phyloP scores from a whole-genome alignment of 257 asterid species.

The Plantago elongata region DNA sequence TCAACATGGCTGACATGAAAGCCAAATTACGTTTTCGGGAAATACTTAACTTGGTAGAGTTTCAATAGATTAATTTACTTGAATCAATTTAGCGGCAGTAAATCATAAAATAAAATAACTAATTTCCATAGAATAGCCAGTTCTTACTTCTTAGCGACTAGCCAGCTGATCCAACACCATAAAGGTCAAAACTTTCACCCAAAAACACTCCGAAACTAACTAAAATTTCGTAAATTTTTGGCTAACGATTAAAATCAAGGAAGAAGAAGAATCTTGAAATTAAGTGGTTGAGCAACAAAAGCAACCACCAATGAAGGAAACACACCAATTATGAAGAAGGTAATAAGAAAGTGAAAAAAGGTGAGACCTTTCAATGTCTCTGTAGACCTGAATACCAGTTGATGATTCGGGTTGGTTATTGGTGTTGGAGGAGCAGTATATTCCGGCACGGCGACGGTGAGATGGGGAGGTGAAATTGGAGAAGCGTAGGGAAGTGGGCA shows the following conservation, averaged over 20 bases:
- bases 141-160: too few species aligned
- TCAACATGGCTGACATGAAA: too few species aligned
- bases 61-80: too few species aligned
- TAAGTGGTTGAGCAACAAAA: neutral
- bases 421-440: slow-evolving; percentile 23
- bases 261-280: neutral
- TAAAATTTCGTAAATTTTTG: neutral
- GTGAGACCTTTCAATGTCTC: slow-evolving; percentile 74
- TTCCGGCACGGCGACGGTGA: slow-evolving; percentile 28
- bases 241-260: too few species aligned
- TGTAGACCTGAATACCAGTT: slow-evolving; percentile 65
- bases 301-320: neutral
- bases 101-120: too few species aligned
- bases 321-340: neutral
- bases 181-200: too few species aligned
- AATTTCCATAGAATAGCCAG: too few species aligned
- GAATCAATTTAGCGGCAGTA: too few species aligned
- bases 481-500: slow-evolving; percentile 7
- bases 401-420: slow-evolving; percentile 28
- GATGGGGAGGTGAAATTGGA: slow-evolving; percentile 27
- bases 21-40: too few species aligned
- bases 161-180: too few species aligned
- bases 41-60: too few species aligned
- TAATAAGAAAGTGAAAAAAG: neutral
- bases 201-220: neutral